Base-by-base conservation (phyloP, 148 eudicot species). In the Rhododendron ferrugineum region DNA sequence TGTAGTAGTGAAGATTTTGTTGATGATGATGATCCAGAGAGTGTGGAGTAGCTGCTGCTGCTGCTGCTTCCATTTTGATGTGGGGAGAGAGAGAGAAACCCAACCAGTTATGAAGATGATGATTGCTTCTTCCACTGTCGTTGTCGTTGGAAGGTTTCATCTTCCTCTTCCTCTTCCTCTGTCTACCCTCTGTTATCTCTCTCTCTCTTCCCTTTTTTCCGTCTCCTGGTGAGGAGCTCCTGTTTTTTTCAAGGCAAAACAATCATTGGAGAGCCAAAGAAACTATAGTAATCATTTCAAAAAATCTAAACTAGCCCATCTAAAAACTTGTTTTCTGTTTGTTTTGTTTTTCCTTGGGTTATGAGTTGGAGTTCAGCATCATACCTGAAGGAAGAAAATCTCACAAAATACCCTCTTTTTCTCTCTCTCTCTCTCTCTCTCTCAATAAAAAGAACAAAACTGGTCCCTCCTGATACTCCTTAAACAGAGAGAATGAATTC, bases 81-180 rank as follows among this genome's bases (percentile, higher is more conserved):
- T 81, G 86, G 46, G 90, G 88, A 7, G 90, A 88, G 46, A 89
- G 90, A 78, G 91, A 85, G 80, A 91, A 89, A 32, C 91, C 93
- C 78, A 91, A 84, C 93, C 93, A 91, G 88, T 87, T 88, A 15
- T 15, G 1, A 6, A 34, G 34, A 73, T 74, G 20, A 36, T 32
- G 56, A 34, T 20, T 81, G 50, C 42, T 86, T 32, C 11, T 72
- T 46, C 76, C 83, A 40, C 86, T 84, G 85, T 78, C 86, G 82
- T 37, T 86, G 78, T 86, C 88, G 85, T 87, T 88, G 84, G 90
- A 85, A 79, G 94, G 87, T 88, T 90, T 93, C 95, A 92, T 93
- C 76, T 72, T 91, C 60, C 6, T 54, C 54, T 50, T 13, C 50
- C 11, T 3, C 16, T 15, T 2, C 60, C 56, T 14, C 72, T 46